Base-by-base conservation (phyloP, 1,284 basidiomycete species). In the Puccinia polysora region DNA sequence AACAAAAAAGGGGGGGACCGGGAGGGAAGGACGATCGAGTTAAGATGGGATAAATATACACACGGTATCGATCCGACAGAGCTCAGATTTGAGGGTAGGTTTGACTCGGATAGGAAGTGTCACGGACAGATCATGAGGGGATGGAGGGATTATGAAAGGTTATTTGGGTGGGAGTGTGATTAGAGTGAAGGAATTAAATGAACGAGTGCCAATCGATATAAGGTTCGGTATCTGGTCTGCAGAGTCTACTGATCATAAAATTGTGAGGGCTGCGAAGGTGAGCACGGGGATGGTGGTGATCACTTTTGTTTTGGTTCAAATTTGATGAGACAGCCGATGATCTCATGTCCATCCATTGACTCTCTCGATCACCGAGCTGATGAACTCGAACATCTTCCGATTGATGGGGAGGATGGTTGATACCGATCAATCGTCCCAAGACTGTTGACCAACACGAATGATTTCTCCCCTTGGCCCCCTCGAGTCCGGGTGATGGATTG, bases 181-280 rank as follows among this genome's bases (percentile, higher is more conserved):
- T n/a, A n/a, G n/a, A n/a, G n/a, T n/a, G n/a, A n/a, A n/a, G 45
- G 45, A 49, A 49, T 49, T 32, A 55, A 18, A 55, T 3, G 25
- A 32, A 1, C 12, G 14, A 25, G 52, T 25, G 2, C 63, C 63
- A 65, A 36, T 49, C 28, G 32, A 65, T 52, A 8, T 34, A 65
- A 52, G 28, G 2, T 8, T 34, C 30, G 49, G 34, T 52, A 18
- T 50, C 20, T 1, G 63, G 63, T 12, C 47, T 30, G 36, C 63
- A 65, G n/a, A 65, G 47, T 36, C 63, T 30, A 10, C n/a, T 32
- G 20, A 65, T 50, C n/a, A 65, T 65, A 8, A 65, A 47, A 49
- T 65, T 40, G 18, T 28, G 34, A 45, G 43, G 40, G 1, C 34
- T 14, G 6, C 18, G 14, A 25, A 45, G 10, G 4, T 23, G 59